Base-by-base conservation (phyloP, 179 eudicot genomes). In the Camellia oleifera region DNA sequence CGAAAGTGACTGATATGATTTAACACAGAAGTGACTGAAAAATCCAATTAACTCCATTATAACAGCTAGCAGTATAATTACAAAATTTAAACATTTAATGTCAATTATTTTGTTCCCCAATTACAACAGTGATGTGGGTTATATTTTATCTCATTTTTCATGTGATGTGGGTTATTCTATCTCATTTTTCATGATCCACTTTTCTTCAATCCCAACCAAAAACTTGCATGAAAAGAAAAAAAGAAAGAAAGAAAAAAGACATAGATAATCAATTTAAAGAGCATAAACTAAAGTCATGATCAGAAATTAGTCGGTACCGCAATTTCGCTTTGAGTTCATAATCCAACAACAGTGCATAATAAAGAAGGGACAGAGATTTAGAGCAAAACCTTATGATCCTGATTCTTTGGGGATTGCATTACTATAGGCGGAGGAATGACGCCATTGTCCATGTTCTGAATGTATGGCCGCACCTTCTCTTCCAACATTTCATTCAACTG, bases 401-500 rank as follows among this genome's bases (percentile, higher is more conserved):
- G 83, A 71, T 84, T 84, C 26, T 56, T 76, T 40, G 82, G 85
- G 69, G 93, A 76, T 69, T 82, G 91, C 69, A 89, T 81, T 78
- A 92, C 66, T 78, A 95, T 95, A 64, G 95, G 99, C 84, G 81
- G 87, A 70, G 95, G 89, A 66, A 93, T 88, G 71, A 86, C 90
- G 58, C 61, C 78, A 69, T 65, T 87, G 70, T 91, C 97, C 3
- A 84, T 77, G 73, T 88, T 88, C 79, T 93, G 89, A 78, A 95
- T 81, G 78, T 85, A 93, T 14, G 99, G 95, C 65, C 84, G 86
- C 78, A 91, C 88, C 85, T 90, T 95, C 90, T 93, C 94, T 65
- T 93, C 91, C 88, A 95, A 76, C 89, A 93, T 84, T 82, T 92
- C 92, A 71, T 87, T 93, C 85, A 92, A 77, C 97, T 95, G 87